Conservation (phyloP, 2,329 filamentous ascomycete genomes). For the Blastomyces emzantsi region DNA sequence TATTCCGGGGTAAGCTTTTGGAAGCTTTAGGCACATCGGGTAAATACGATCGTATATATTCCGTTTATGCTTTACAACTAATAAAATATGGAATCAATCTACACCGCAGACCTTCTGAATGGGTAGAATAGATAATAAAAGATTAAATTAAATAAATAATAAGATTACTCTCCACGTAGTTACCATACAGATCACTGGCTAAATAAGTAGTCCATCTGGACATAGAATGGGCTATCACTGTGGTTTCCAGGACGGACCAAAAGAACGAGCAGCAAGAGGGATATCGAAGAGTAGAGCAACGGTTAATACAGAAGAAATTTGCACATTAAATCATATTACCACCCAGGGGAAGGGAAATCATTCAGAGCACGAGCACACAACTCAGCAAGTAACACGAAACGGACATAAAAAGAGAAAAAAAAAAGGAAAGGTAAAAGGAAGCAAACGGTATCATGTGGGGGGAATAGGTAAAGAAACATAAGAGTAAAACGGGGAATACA, state of each 20-base stretch:
- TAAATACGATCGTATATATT: no score
- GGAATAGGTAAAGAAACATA: not conserved
- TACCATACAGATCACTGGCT: not conserved
- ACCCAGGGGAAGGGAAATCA: conserved; percentile 1
- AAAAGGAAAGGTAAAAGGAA: not conserved
- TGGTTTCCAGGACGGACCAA: not conserved
- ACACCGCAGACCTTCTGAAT: not conserved
- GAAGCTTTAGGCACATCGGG: no score
- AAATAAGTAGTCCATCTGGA: not conserved
- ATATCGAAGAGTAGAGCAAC: not conserved
- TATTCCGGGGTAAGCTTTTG: not conserved
- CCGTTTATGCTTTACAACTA: not conserved
- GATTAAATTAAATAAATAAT: not conserved
- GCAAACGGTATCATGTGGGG: not conserved
- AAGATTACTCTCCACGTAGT: not conserved
- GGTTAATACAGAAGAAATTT: not conserved
- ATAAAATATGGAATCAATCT: no score
- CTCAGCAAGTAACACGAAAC: not conserved
- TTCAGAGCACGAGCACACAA: not conserved
- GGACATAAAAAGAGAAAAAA: no score
- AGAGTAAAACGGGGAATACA: not conserved
- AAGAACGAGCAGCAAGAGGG: not conserved
- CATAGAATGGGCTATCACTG: not conserved
- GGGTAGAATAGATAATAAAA: not conserved
- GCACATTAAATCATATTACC: conserved; percentile 3